phyloP scores from a whole-genome alignment of 1,139 yeast genomes.

The Scheffersomyces lignicola region DNA sequence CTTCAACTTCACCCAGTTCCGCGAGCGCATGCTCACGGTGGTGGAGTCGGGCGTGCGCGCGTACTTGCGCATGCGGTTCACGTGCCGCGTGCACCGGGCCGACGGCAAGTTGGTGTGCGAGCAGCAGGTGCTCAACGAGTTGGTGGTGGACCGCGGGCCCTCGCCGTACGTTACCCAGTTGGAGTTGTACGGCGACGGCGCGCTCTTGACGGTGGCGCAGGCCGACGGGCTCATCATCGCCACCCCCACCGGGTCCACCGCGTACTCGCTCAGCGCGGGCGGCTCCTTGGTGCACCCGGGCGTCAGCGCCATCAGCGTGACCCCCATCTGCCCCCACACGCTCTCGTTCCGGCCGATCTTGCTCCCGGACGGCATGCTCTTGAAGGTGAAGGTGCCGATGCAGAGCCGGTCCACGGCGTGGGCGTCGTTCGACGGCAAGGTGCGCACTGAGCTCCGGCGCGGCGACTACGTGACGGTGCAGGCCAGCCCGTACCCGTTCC shows the following conservation, averaged over 20 bases:
- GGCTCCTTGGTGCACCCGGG: slow-evolving; percentile 90
- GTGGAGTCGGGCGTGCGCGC: slow-evolving; percentile 73
- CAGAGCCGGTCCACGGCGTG: slow-evolving; percentile 78
- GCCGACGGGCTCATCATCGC: slow-evolving; percentile 89
- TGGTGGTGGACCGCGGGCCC: slow-evolving; percentile 87
- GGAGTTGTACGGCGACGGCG: slow-evolving; percentile 80
- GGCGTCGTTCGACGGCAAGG: slow-evolving; percentile 89
- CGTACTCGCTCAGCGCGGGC: slow-evolving; percentile 87
- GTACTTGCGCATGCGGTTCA: slow-evolving; percentile 77
- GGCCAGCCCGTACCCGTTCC: slow-evolving; percentile 83
- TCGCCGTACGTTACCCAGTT: slow-evolving; percentile 83
- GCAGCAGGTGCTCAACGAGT: slow-evolving; percentile 80
- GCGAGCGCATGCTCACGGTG: slow-evolving; percentile 54
- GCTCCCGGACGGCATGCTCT: slow-evolving; percentile 80
- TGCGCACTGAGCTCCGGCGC: slow-evolving; percentile 63
- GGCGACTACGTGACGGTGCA: slow-evolving; percentile 79
- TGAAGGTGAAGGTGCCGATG: slow-evolving; percentile 71
- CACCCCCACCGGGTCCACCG: slow-evolving; percentile 92
- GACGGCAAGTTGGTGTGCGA: slow-evolving; percentile 64
- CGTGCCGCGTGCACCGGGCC: slow-evolving; percentile 61
- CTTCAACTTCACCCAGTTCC: slow-evolving; percentile 70
- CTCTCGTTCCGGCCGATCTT: slow-evolving; percentile 84
- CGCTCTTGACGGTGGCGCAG: slow-evolving; percentile 78
- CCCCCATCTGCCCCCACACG: slow-evolving; percentile 93
- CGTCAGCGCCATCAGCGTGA: slow-evolving; percentile 83